Conservation (phyloP, 352 stramenopile species). For the Peronospora belbahrii region DNA sequence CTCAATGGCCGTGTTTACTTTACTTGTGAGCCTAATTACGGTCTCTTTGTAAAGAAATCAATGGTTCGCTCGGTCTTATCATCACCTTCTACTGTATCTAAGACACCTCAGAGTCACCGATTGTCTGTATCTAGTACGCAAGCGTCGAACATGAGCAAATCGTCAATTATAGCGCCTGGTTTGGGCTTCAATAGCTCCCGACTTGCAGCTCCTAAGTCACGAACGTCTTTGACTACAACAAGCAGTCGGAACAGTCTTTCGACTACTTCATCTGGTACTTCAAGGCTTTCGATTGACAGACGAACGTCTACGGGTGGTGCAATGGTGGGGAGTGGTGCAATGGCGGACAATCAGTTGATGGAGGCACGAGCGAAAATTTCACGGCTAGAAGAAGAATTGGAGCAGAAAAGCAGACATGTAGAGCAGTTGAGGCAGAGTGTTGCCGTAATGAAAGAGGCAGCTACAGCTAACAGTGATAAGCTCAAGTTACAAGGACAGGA, state of each 20-base stretch:
- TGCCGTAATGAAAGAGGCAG: constrained; percentile 38
- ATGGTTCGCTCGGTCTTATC: constrained; percentile 30
- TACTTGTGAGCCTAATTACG: constrained; percentile 54
- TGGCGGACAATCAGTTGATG: constrained; percentile 37
- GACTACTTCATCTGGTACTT: neutral
- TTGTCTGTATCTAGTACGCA: no score
- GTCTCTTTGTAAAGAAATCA: constrained; percentile 60
- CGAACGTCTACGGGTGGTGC: constrained; percentile 3
- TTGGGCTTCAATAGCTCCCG: constrained; percentile 6
- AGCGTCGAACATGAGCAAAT: constrained; percentile 1
- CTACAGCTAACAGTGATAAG: constrained; percentile 19
- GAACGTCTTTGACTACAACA: constrained; percentile 18
- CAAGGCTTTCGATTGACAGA: constrained; percentile 30
- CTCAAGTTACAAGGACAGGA: constrained; percentile 21
- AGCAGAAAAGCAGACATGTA: constrained; percentile 58
- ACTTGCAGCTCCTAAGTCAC: constrained; percentile 8
- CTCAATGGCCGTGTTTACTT: constrained; percentile 82
- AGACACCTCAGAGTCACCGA: constrained; percentile 31
- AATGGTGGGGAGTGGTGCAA: neutral
- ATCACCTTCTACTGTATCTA: constrained; percentile 14
- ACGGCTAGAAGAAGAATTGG: constrained; percentile 59
- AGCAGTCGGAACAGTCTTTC: constrained; percentile 6
- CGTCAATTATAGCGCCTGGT: constrained; percentile 3
- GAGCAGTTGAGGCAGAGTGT: constrained; percentile 65
- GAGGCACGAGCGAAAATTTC: constrained; percentile 42